phyloP scores from a whole-genome alignment of 1,139 yeast genomes.

The Sugiyamaella neomexicana region DNA sequence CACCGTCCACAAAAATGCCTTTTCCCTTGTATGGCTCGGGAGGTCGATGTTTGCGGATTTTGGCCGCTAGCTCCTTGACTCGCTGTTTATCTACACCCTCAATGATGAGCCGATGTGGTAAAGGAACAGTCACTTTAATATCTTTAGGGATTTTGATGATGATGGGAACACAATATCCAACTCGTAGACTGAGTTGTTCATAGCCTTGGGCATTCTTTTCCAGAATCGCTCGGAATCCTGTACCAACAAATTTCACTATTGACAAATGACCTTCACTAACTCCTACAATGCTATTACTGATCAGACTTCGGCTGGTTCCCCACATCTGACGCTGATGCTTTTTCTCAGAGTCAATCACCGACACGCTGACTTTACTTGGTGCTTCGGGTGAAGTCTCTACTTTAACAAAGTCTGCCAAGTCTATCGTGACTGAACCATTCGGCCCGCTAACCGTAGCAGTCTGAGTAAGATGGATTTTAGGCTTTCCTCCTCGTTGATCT shows the following conservation, averaged over 20 bases:
- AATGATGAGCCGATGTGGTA: slow-evolving; percentile 81
- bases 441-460: slow-evolving; percentile 77
- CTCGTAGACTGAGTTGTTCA: slow-evolving; percentile 67
- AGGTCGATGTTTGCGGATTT: slow-evolving; percentile 79
- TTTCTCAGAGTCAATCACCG: slow-evolving; percentile 56
- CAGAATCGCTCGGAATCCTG: slow-evolving; percentile 88
- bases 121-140: slow-evolving; percentile 70
- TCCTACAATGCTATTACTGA: slow-evolving; percentile 79
- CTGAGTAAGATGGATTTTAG: slow-evolving; percentile 55
- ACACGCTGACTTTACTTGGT: slow-evolving; percentile 47
- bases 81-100: slow-evolving; percentile 89
- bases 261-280: slow-evolving; percentile 91
- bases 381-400: slow-evolving; percentile 37
- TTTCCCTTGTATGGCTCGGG: slow-evolving; percentile 99
- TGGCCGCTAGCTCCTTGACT: slow-evolving; percentile 85
- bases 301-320: slow-evolving; percentile 87
- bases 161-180: slow-evolving; percentile 79
- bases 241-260: slow-evolving; percentile 87
- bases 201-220: slow-evolving; percentile 58
- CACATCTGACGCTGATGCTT: slow-evolving; percentile 84
- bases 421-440: slow-evolving; percentile 62
- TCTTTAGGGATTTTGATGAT: slow-evolving; percentile 69
- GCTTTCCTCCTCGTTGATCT: slow-evolving; percentile 58
- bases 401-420: slow-evolving; percentile 71
- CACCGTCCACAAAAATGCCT: slow-evolving; percentile 90